A percentile compares a stretch with the other conserved stretches of the same genome.
Conservation (phyloP, 768 basidiomycete species). For the Roridomyces roridus region DNA sequence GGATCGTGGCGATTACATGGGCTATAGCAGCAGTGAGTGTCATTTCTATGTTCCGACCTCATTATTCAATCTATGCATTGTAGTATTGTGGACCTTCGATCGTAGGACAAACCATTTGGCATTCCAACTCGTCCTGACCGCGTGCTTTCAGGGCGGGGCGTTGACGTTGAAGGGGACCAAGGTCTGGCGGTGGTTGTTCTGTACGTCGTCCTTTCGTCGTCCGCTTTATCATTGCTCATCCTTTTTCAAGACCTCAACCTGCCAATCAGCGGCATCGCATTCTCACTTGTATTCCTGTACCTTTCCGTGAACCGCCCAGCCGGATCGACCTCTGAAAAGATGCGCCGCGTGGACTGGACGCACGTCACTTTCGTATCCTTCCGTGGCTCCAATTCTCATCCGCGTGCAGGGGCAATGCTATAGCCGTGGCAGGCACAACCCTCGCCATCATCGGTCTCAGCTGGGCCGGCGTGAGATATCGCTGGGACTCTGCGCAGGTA, state of each 20-base stretch:
- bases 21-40: no score
- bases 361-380: slow-evolving; percentile 30
- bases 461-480: slow-evolving; percentile 42
- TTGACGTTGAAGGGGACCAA: slow-evolving; percentile 20
- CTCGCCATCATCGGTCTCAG: slow-evolving; percentile 42
- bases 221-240: neutral
- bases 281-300: slow-evolving; percentile 25
- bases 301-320: slow-evolving; percentile 34
- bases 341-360: slow-evolving; percentile 43
- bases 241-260: slow-evolving; percentile 35
- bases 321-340: slow-evolving; percentile 33
- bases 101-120: no score
- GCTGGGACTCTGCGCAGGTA: slow-evolving; percentile 42
- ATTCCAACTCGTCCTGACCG: no score
- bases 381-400: no score
- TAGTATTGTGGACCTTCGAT: no score
- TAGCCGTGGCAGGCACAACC: slow-evolving; percentile 37
- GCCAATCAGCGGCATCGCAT: slow-evolving; percentile 31
- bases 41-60: no score
- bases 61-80: no score
- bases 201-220: slow-evolving; percentile 11
- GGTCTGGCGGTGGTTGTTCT: slow-evolving; percentile 34
- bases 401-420: slow-evolving; percentile 43
- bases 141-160: slow-evolving; percentile 8
- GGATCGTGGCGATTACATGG: slow-evolving; percentile 17